Conservation (phyloP, 2,329 filamentous ascomycete genomes). For the Calonectria leucothoes region DNA sequence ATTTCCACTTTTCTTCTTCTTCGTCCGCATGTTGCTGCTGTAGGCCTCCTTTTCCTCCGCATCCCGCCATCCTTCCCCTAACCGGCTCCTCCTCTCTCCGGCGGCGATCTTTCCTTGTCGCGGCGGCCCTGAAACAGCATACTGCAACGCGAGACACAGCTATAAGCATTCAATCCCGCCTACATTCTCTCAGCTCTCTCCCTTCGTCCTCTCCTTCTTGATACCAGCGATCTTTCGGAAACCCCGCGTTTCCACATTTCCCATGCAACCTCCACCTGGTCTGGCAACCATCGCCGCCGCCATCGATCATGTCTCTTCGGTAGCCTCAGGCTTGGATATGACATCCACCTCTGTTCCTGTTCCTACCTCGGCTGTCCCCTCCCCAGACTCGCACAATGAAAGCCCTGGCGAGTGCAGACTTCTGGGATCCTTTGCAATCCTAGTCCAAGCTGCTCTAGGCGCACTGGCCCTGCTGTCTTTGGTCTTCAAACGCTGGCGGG, state of each 20-base stretch:
- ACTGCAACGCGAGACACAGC: conserved; percentile 3
- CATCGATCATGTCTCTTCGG: conserved; percentile 37
- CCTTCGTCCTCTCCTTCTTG: background rate
- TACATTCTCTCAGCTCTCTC: background rate
- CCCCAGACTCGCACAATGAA: conserved; percentile 49
- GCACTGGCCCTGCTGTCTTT: conserved; percentile 84
- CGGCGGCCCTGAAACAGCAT: conserved; percentile 18
- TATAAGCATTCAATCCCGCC: background rate
- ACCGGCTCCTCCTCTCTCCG: conserved; percentile 8
- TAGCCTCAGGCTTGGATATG: conserved; percentile 40
- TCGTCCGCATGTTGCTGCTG: background rate
- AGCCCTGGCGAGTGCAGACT: conserved; percentile 84
- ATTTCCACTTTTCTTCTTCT: background rate
- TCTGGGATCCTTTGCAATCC: conserved; percentile 88
- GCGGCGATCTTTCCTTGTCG: conserved; percentile 20
- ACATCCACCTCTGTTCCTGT: conserved; percentile 45
- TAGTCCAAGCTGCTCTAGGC: conserved; percentile 90
- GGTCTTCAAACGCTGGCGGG: conserved; percentile 93
- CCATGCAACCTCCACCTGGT: conserved; percentile 38
- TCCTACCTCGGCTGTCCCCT: conserved; percentile 41
- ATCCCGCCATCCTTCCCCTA: background rate
- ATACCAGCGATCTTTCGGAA: background rate
- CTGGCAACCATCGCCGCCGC: conserved; percentile 31
- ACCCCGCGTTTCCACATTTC: conserved; percentile 13
- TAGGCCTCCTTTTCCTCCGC: background rate